Evolutionary conservation across 2,329 filamentous ascomycete genomes (phyloP), one percentile per base, ranked within the genome.

Genomic region (Fusarium solani-melongenae): DNA sequence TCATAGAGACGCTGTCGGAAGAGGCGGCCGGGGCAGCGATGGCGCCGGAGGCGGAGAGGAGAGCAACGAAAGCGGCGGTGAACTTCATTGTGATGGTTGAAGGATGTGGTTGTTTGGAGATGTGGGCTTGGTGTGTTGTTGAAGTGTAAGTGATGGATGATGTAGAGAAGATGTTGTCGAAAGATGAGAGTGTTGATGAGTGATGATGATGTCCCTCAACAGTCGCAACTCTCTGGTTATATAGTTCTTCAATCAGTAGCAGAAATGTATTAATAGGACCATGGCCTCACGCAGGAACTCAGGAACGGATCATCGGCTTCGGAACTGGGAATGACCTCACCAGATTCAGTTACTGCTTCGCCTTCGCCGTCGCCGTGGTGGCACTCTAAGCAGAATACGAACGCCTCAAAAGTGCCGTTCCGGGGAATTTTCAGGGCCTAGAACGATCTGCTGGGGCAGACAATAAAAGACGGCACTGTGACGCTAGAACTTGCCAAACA

Each of bases 11-110:
- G 20, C 74, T 67, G 56, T 74, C 73, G 22, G 49, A 29, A 8
- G 60, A 41, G 39, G 81, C 79, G 31, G 82, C 80, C 39, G 81
- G 66, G 60, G 81, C 79, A 46, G 82, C 78, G 66, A 83, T 74
- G 75, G 83, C 79, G 67, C 80, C 79, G 20, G 73, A 64, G 58
- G 73, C 70, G 64, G 73, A 73, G 61, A 82, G 64, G 76, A 82
- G 70, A 75, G 80, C 71, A 64, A 81, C 69, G 67, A 84, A 57
- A 75, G 84, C 74, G 69, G 82, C 78, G 64, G 83, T 81, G 81
- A 86, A 77, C 75, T 86, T 83, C 85, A 86, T 86, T 53, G 61
- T 84, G 74, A 66, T 63, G 68, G 78, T 73, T 72, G 60, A 57
- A 24, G 22, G 5, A 22, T 20, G 33, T 64, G 58, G 34, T 38